These are phyloP conservation scores for Malus asiatica DNA, from an alignment of 306 rosid species.

Conservation along the genomic window DNA sequence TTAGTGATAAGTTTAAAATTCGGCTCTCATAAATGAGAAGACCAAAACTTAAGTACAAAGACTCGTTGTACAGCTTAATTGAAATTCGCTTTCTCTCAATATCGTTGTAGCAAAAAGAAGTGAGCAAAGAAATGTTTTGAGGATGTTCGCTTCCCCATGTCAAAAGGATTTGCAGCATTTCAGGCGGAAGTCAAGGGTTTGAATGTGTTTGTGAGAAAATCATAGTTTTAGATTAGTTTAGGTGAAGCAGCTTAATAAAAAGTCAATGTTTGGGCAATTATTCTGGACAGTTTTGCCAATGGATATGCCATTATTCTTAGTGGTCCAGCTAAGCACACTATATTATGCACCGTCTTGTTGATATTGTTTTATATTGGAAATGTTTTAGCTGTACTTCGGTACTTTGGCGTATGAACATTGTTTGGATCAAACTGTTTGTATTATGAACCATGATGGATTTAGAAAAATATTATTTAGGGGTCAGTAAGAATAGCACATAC, in stretches of 20 bases:
- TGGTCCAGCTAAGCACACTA: neutral
- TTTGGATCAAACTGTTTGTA: neutral
- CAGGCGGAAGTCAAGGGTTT: constrained; percentile 36
- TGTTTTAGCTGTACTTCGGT: neutral
- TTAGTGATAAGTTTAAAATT: too few species aligned
- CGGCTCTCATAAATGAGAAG: too few species aligned
- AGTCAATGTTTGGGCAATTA: neutral
- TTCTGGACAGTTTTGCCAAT: neutral
- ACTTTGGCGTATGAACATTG: neutral
- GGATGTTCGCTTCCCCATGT: neutral
- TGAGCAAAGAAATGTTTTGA: neutral
- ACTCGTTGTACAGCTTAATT: neutral
- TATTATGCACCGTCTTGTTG: neutral
- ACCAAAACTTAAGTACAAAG: too few species aligned
- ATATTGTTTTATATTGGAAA: neutral
- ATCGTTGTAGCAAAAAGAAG: too few species aligned
- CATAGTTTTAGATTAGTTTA: neutral
- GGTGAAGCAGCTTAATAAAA: neutral
- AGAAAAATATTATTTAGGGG: too few species aligned
- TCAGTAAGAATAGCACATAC: too few species aligned
- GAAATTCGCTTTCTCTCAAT: too few species aligned
- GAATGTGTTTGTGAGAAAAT: constrained; percentile 9
- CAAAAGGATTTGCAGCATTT: constrained; percentile 6
- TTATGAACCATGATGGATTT: too few species aligned
- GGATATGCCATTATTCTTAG: neutral